A percentile compares a stretch with the other conserved stretches of the same genome.
Evolutionary conservation across 805 yeast genomes (phyloP).

Genomic region (Metschnikowia drakensbergensis): DNA sequence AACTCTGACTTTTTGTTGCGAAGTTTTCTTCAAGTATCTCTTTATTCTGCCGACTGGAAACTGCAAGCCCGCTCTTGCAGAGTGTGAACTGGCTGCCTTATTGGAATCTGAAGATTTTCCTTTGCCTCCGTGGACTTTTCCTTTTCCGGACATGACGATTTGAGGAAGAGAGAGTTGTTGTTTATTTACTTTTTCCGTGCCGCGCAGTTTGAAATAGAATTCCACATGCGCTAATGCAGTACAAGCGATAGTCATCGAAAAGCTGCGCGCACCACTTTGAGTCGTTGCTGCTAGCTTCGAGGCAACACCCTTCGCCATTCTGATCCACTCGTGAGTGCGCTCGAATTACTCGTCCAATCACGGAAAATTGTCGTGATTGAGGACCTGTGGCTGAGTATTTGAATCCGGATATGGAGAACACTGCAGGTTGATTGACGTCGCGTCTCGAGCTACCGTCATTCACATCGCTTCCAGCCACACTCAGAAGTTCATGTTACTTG

Average conservation of each 20-base stretch:
- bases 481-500: constrained; percentile 16
- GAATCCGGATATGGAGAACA: not conserved
- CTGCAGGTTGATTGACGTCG: not conserved
- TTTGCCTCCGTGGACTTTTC: constrained; percentile 95
- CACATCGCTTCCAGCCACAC: not conserved
- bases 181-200: constrained; percentile 17
- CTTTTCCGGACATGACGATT: constrained; percentile 65
- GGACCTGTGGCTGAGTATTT: not conserved
- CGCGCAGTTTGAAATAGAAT: constrained; percentile 5
- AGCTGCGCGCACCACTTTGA: not conserved
- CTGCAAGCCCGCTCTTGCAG: constrained; percentile 91
- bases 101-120: constrained; percentile 80
- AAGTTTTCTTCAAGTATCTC: constrained; percentile 80
- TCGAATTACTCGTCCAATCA: no score
- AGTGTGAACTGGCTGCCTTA: constrained; percentile 77
- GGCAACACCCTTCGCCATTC: no score
- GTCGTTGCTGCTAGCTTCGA: not conserved
- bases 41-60: constrained; percentile 99
- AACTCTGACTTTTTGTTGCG: constrained; percentile 77
- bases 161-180: constrained; percentile 12
- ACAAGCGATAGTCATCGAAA: not conserved
- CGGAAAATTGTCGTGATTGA: not conserved
- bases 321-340: no score
- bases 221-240: constrained; percentile 5
- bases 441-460: not conserved